Evolutionary conservation across 2,329 filamentous ascomycete genomes (phyloP), one percentile per base, ranked within the genome.

Genomic region (Pseudocercospora eumusae): DNA sequence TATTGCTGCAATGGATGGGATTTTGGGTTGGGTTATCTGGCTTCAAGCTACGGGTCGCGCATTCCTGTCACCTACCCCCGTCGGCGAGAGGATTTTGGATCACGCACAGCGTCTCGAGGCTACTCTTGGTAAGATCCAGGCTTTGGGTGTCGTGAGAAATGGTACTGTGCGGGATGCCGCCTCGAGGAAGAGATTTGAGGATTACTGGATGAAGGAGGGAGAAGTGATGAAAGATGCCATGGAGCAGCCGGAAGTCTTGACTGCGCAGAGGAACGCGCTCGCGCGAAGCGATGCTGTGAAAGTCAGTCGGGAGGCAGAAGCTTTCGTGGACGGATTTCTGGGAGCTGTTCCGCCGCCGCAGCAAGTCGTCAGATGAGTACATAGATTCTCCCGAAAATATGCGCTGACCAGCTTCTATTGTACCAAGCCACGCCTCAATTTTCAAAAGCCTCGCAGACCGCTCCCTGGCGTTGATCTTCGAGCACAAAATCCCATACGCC

Each of bases 181-280:
- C 47, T 78, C 97, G 75, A 85, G 92, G 62, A 81, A 77, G 2
- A 83, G 84, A 61, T 83, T 84, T 55, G 84, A 88, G 68, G 83
- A 81, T 15, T 97, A 97, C 77, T 98, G 93, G 93, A 79, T 81
- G 9, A 88, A 88, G 49, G 91, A 97, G 78, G 88, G 86, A 6
- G 80, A 84, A 56, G 75, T 91, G 28, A 91, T 90, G 84, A 80
- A 83, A 36, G 86, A 89, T 70, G 86, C 90, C 23, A 89, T 96
- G 83, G 89, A 92, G 79, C 89, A 93, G 65, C 82, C 86, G 64
- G 88, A 90, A 64, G 90, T 93, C 7, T 78, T 91, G 36, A 86
- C 88, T 70, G 85, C 88, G 57, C 84, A 92, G 64, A 87, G 89
- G 62, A 84, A 86, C 73, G 89, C 87, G 10, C 75, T 93, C 67